Base-by-base conservation (phyloP, 805 yeast genomes). In the Barnettozyma vustinii region DNA sequence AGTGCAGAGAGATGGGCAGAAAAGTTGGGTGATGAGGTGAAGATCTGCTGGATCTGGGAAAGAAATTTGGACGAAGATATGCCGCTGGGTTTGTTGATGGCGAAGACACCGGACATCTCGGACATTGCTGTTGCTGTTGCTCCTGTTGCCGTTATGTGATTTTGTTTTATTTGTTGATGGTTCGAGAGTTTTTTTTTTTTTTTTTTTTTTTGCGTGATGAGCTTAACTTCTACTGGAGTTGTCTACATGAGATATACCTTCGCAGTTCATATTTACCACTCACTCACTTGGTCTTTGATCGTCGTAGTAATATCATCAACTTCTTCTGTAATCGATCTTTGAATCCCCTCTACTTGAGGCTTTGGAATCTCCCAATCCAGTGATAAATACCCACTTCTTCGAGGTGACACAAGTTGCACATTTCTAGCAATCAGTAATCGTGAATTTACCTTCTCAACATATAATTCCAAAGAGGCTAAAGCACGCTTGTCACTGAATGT, bases 61-160 rank as follows among this genome's bases (percentile, higher is more conserved):
- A 94, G 74, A 49, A 88, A 81, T 48, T 83, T 79, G 18, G 90
- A 79, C 0, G 97, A 90, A 1, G 95, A 73, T 12, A 87, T 76
- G 0, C 97, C 97, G 15, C 82, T 69, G 0, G 98, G 98, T 64
- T 92, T 92, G 55, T 84, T 84, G 40, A 92, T 79, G 9, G 98
- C 98, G 72, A 92, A 88, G 1, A 94, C 77, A 40, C 99, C 98
- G 59, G 90, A 88, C 96, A 92, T 87, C 9, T 49, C 55, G 8
- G 47, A 10, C 47, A 40, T 44, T 15, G n/a, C 27, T 5, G 21
- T 26, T n/a, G 44, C n/a, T 6, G 8, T 5, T 36, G 16, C 8
- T 30, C n/a, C 8, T 30, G 33, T 30, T 30, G 33, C 12, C n/a
- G n/a, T n/a, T n/a, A n/a, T 15, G 16, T 13, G 16, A 15, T 4